Evolutionary conservation across 2,329 filamentous ascomycete genomes (phyloP).

Genomic region (Sporothrix euskadiensis): DNA sequence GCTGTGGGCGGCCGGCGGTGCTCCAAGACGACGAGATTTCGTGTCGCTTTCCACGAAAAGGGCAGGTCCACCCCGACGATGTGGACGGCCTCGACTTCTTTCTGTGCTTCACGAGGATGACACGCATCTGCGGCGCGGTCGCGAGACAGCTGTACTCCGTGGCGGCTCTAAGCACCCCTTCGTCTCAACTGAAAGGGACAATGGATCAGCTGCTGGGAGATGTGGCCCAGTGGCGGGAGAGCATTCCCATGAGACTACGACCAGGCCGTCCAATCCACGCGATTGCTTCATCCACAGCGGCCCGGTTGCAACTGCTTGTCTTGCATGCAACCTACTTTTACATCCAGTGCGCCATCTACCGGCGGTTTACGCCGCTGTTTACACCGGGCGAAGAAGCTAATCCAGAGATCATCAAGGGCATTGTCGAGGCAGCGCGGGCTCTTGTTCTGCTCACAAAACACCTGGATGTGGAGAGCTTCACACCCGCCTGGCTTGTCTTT

Average conservation of each 20-base stretch:
- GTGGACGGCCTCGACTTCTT: conserved; percentile 15
- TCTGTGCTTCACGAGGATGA: conserved; percentile 17
- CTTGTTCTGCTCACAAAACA: conserved; percentile 25
- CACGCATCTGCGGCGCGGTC: conserved; percentile 22
- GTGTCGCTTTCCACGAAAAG: conserved; percentile 22
- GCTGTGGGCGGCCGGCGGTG: conserved; percentile 21
- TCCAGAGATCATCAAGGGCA: neutral
- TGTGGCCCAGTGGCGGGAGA: conserved; percentile 6
- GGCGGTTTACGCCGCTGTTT: conserved; percentile 24
- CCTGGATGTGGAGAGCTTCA: conserved; percentile 24
- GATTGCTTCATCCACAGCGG: neutral
- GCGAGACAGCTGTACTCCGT: conserved; percentile 22
- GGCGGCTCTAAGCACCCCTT: neutral
- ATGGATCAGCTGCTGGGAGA: conserved; percentile 7
- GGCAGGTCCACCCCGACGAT: neutral
- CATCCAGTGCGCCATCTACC: conserved; percentile 25
- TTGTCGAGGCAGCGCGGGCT: conserved; percentile 23
- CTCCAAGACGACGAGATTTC: conserved; percentile 19
- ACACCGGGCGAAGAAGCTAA: conserved; percentile 2
- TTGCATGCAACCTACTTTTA: conserved; percentile 26
- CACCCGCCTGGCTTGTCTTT: conserved; percentile 24
- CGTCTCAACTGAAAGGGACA: neutral
- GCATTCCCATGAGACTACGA: conserved; percentile 1
- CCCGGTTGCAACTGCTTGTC: conserved; percentile 9
- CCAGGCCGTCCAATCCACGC: conserved; percentile 17